These are phyloP conservation scores for Metarhizium brunneum DNA, from an alignment of 2,329 filamentous ascomycete species.

Conservation along the genomic window DNA sequence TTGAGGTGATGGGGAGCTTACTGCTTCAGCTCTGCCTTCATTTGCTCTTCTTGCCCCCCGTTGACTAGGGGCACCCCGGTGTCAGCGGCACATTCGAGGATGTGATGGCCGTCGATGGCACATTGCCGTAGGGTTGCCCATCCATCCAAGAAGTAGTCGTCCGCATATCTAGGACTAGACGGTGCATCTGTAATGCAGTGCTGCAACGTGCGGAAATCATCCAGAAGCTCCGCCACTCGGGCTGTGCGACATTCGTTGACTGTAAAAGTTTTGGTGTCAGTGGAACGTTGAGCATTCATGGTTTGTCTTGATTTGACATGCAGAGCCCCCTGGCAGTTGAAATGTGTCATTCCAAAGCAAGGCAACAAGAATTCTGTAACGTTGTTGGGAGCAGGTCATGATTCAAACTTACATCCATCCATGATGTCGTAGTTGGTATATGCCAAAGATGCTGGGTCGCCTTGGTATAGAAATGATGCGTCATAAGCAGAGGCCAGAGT, in stretches of 20 bases:
- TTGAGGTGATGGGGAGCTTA: conserved; percentile 24
- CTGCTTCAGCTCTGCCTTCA: conserved; percentile 54
- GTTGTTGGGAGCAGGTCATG: neutral
- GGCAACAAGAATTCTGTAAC: neutral
- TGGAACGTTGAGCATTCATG: neutral
- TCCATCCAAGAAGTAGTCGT: conserved; percentile 55
- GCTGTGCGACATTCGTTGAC: conserved; percentile 51
- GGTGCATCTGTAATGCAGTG: conserved; percentile 51
- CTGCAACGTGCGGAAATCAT: conserved; percentile 53
- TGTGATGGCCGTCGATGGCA: conserved; percentile 52
- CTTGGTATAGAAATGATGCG: neutral
- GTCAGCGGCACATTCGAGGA: conserved; percentile 55
- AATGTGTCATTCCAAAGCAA: neutral
- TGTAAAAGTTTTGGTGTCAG: conserved; percentile 19
- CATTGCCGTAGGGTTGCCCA: conserved; percentile 55
- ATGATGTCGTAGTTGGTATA: conserved; percentile 8
- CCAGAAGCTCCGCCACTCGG: conserved; percentile 52
- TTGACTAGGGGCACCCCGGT: conserved; percentile 43
- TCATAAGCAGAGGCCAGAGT: neutral
- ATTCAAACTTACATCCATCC: conserved; percentile 16
- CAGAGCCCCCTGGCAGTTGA: neutral
- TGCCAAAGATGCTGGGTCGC: neutral
- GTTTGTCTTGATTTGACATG: neutral
- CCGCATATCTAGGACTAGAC: conserved; percentile 41
- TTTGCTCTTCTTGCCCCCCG: conserved; percentile 49